Evolutionary conservation across 371 early-diverging fungal species (phyloP), one percentile per base, ranked within the genome.

Genomic region (Mucor irregularis): DNA sequence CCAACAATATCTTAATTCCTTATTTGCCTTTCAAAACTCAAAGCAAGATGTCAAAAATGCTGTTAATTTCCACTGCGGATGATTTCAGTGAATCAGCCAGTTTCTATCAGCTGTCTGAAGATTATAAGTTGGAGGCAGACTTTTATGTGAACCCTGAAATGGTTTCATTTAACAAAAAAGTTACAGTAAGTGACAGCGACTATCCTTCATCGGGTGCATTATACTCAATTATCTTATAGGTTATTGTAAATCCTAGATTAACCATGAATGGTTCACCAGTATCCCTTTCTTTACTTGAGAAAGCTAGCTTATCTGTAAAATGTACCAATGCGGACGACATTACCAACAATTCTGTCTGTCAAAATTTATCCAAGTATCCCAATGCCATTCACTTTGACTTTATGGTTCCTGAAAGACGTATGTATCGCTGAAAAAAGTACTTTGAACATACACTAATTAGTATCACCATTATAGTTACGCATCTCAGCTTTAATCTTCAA

Each of bases 111-210:
- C 24, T 45, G 2, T 9, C 17, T 1, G 85, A 84, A 47, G 30
- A 43, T 0, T 82, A 82, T 54, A 17, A 21, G 0, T 54, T 84
- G 47, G 26, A 44, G 0, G 61, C 79, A 3, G 42, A 61, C 1
- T 81, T 73, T 34, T 74, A 76, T 39, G 54, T 84, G 4, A 70
- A 84, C 42, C 62, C 62, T 5, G 85, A 84, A 57, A 69, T 76
- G 38, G 50, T 80, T 10, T 38, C 72, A 1, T 60, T 68, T 5
- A 80, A 74, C 31, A 66, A 74, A 7, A 56, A 31, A 25, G 69
- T 77, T 2, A 76, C 78, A 53, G 83, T 24, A 24, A 42, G 42
- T 42, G 5, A 52, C 37, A 31, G 22, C 11, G 24, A 31, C 9
- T 17, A 39, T 14, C 5, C 9, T 21, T 39, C 8, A 39, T 17